Evolutionary conservation across 352 stramenopile species (phyloP).

Genomic region (Phytopythium mirpurense): DNA sequence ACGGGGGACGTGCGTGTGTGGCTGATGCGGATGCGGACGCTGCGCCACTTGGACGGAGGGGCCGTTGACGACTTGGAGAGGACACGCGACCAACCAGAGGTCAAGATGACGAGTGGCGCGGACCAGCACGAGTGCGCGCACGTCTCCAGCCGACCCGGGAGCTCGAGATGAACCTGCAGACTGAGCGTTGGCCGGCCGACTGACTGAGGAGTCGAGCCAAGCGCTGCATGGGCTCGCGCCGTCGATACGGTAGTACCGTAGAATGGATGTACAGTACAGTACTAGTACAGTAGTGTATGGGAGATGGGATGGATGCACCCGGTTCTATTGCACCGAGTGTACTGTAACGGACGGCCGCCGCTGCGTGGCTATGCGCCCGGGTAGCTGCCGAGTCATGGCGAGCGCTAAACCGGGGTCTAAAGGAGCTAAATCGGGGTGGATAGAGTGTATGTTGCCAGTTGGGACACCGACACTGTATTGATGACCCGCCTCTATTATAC

Average conservation of each 20-base stretch:
- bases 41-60: too few relatives aligned
- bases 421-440: neutral
- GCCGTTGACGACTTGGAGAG: too few relatives aligned
- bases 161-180: slow-evolving; percentile 6
- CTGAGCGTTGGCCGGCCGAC: neutral
- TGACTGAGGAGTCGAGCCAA: neutral
- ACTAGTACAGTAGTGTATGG: too few relatives aligned
- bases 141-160: neutral
- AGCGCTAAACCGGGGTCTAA: neutral
- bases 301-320: neutral
- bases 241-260: too few relatives aligned
- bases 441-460: too few relatives aligned
- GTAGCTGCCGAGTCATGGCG: neutral
- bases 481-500: too few relatives aligned
- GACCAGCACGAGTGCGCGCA: too few relatives aligned
- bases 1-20: neutral
- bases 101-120: neutral
- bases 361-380: neutral
- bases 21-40: neutral
- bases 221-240: too few relatives aligned
- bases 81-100: neutral
- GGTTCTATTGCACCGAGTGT: neutral
- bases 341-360: neutral
- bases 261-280: neutral
- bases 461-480: too few relatives aligned